phyloP scores from a whole-genome alignment of 257 asterid genomes.

The Cruciata laevipes region DNA sequence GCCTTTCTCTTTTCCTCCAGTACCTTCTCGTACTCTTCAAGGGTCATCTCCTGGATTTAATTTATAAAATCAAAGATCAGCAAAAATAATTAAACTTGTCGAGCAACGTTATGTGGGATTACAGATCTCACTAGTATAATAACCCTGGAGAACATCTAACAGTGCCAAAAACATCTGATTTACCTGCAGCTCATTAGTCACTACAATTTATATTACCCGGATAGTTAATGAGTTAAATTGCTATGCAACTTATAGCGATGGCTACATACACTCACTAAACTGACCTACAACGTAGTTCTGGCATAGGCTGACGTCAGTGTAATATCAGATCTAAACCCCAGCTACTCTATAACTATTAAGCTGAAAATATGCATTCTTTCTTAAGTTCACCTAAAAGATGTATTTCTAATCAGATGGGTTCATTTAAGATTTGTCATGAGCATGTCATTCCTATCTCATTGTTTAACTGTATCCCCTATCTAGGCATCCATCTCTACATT shows the following conservation, averaged over 20 bases:
- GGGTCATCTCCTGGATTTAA: conserved; percentile 77
- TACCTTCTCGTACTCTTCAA: conserved; percentile 84
- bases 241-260: neutral
- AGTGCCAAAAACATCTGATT: neutral
- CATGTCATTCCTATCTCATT: neutral
- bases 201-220: neutral
- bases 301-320: neutral
- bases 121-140: neutral
- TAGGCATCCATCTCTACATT: neutral
- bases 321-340: neutral
- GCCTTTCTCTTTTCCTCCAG: conserved; percentile 79
- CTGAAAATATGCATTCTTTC: no score
- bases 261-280: neutral
- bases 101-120: neutral
- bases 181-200: no score
- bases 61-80: neutral
- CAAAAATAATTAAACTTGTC: neutral
- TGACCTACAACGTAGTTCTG: neutral
- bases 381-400: neutral
- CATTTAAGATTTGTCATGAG: neutral
- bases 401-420: neutral
- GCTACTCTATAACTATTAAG: neutral
- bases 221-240: neutral
- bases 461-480: neutral
- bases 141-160: neutral